Base-by-base conservation (phyloP, 371 early-diverging fungal genomes). In the Entomophthora muscae region DNA sequence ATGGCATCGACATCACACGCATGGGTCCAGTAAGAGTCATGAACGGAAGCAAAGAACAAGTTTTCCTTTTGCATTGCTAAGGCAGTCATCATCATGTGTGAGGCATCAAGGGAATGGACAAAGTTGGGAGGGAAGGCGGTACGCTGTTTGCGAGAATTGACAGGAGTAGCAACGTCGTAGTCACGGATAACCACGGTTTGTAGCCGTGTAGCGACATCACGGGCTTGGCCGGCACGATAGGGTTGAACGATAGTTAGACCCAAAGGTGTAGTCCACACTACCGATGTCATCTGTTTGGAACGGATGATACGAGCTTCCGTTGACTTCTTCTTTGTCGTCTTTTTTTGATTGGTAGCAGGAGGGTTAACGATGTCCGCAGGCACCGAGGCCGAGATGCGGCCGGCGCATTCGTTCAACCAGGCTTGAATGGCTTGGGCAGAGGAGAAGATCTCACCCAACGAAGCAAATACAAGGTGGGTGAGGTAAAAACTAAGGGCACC, bases 11-110 rank as follows among this genome's bases (percentile, higher is more conserved):
- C 86, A 73, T 93, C 91, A 67, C 83, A 83, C 0, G 97, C 92
- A 66, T 98, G 98, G 0, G 97, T 95, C 98, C 98, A 98, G 74
- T 91, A 98, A 68, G 90, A 90, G 73, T 98, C 98, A 75, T 98
- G 98, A 23, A 98, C 98, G 2, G 95, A 82, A 0, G 97, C 94
- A 78, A 95, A 98, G 0, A 81, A 75, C 68, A 96, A 69, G 12
- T 84, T 86, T 27, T 79, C 77, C 52, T 77, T 73, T 42, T 90
- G 80, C 73, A 95, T 95, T 52, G 83, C 84, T 17, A 91, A 77
- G 21, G 97, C 94, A 13, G 94, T 89, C 78, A 95, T 80, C 68
- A 95, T 78, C 98, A 98, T 98, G 69, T 98, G 98, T 1, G 93
- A 83, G 0, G 98, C 98, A 72, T 98, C 98, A 32, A 98, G 78